Base-by-base conservation (phyloP, 257 asterid species). In the Nicotiana attenuata region DNA sequence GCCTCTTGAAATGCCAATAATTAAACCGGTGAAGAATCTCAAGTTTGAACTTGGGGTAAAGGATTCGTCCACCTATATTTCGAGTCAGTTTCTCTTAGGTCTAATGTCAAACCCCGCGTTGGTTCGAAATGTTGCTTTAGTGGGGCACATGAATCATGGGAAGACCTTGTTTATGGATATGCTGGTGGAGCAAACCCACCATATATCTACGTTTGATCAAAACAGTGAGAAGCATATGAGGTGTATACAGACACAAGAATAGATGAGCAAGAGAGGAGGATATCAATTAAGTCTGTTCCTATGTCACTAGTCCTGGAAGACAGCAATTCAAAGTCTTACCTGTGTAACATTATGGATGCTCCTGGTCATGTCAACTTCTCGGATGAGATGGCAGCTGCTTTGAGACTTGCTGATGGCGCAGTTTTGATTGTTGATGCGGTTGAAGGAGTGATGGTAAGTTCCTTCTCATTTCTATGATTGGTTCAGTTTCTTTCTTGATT, bases 321-420 rank as follows among this genome's bases (percentile, higher is more conserved):
- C n/a, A n/a, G n/a, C n/a, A n/a, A n/a, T n/a, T n/a, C n/a, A n/a
- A n/a, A n/a, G n/a, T n/a, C n/a, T n/a, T n/a, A n/a, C n/a, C n/a
- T n/a, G n/a, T n/a, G n/a, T n/a, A n/a, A n/a, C n/a, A n/a, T n/a
- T n/a, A n/a, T n/a, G n/a, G n/a, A n/a, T n/a, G n/a, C n/a, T n/a
- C n/a, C n/a, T n/a, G n/a, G n/a, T n/a, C n/a, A n/a, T n/a, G n/a
- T n/a, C n/a, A n/a, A n/a, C n/a, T n/a, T n/a, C n/a, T n/a, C n/a
- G n/a, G n/a, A n/a, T 89, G 99, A 93, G 87, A 95, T 95, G 97
- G 87, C 95, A 60, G 97, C 99, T 81, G 97, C 97, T 10, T 91
- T 95, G 53, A 88, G 99, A 87, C 99, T 95, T 85, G 98, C 99
- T 64, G 99, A 95, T 89, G 99, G 98, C 81, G 99, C 98, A n/a